A percentile compares a stretch with the other conserved stretches of the same genome.
Evolutionary conservation across 345 rosid species (phyloP).

Genomic region (Rhizophora mangle): DNA sequence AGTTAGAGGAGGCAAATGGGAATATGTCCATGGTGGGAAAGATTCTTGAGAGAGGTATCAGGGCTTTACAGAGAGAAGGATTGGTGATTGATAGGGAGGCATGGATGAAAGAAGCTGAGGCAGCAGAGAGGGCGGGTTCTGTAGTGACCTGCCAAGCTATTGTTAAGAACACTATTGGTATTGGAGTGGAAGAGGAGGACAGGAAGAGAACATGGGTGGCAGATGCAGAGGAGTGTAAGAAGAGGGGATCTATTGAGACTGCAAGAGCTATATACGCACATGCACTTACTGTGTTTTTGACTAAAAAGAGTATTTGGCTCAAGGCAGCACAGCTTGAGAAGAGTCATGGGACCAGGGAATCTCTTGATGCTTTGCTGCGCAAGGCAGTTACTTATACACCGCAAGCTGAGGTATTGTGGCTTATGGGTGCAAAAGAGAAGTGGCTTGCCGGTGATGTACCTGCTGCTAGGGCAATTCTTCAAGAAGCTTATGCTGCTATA

Average conservation of each 20-base stretch:
- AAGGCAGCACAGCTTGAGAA: slow-evolving; percentile 96
- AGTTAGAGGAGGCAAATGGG: slow-evolving; percentile 92
- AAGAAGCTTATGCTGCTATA: slow-evolving; percentile 91
- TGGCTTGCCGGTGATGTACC: slow-evolving; percentile 98
- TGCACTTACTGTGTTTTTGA: slow-evolving; percentile 78
- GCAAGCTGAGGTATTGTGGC: slow-evolving; percentile 95
- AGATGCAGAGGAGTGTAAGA: slow-evolving; percentile 96
- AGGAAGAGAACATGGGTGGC: slow-evolving; percentile 98
- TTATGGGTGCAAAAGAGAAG: slow-evolving; percentile 97
- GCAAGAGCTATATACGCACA: slow-evolving; percentile 88
- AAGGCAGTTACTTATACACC: slow-evolving; percentile 86
- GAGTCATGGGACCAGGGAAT: slow-evolving; percentile 87
- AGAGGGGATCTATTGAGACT: slow-evolving; percentile 84
- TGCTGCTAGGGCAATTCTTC: slow-evolving; percentile 86
- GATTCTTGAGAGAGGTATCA: slow-evolving; percentile 87
- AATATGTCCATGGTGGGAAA: slow-evolving; percentile 71
- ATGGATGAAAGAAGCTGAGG: slow-evolving; percentile 97
- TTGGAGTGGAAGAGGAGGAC: slow-evolving; percentile 96
- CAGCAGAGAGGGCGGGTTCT: slow-evolving; percentile 80
- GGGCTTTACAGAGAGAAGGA: slow-evolving; percentile 82
- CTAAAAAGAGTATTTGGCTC: slow-evolving; percentile 94
- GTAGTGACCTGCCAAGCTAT: slow-evolving; percentile 84
- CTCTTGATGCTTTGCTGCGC: slow-evolving; percentile 78
- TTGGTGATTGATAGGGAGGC: slow-evolving; percentile 78
- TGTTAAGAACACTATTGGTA: slow-evolving; percentile 63